Base-by-base conservation (phyloP, 495 filamentous ascomycete genomes). In the Talaromyces trachyspermus region DNA sequence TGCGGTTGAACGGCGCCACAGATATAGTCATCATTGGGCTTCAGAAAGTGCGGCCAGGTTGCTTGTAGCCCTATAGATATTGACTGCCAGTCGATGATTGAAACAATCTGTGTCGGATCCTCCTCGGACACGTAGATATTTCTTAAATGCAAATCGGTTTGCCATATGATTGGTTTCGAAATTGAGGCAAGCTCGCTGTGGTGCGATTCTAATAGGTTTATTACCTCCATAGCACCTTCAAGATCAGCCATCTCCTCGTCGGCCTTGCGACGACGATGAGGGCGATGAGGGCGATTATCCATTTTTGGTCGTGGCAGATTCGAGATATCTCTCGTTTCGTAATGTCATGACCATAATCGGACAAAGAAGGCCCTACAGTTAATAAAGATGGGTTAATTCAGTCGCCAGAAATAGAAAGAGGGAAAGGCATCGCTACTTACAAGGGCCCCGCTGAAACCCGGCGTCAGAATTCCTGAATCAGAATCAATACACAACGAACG, bases 1-100 rank as follows among this genome's bases (percentile, higher is more conserved):
- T 57, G 48, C 5, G 58, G 54, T 8, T 61, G 33, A 4, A 52
- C 50, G 33, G 58, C 33, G 1, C 66, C 64, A 48, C 50, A 48
- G 8, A 38, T 27, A 39, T 64, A 68, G 35, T 58, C 47, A 18
- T 55, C 53, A 4, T 56, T 59, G 19, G 61, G 60, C 14, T 54
- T 50, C 15, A 69, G 49, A 39, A 69, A 66, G 3, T 56, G 42
- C 3, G 61, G 64, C 58, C 55, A 66, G 22, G 52, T 56, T 29
- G 58, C 53, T 46, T 67, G 56, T 37, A 63, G 52, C 8, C 56
- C 49, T 7, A 64, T 47, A 0, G 50, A 56, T 18, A 51, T 52
- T 18, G 57, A 60, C 49, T 68, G 59, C 33, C 55, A 55, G 41
- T 66, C 63, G 39, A 66, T 63, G 6, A 64, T 20, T 15, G 55